Percentiles rank a stretch among this genome's conserved stretches.
Evolutionary conservation across 768 basidiomycete species (phyloP).

Genomic region (Podaxis rugospora): DNA sequence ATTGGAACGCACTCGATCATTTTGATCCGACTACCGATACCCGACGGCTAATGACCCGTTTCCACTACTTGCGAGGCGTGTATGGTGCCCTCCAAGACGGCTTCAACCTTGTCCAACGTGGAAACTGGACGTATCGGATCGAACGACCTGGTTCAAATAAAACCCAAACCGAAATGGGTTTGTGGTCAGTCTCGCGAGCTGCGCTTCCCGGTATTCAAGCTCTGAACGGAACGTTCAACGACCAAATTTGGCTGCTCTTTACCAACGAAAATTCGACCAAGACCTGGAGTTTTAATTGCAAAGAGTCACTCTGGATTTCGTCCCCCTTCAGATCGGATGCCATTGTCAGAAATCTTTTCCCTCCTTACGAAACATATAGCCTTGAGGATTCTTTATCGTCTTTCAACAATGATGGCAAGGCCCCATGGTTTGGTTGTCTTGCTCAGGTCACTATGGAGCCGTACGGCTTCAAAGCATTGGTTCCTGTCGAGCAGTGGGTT

Average conservation of each 20-base stretch:
- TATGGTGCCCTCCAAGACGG: conserved; percentile 85
- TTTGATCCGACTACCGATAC: conserved; percentile 86
- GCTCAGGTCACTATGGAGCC: conserved; percentile 58
- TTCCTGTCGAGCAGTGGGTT: conserved; percentile 65
- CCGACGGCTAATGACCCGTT: conserved; percentile 69
- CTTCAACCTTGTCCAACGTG: conserved; percentile 74
- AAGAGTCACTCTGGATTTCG: conserved; percentile 61
- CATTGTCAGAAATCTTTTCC: conserved; percentile 68
- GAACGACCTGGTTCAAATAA: conserved; percentile 81
- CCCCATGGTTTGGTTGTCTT: conserved; percentile 78
- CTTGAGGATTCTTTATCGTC: conserved; percentile 64
- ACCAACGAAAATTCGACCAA: conserved; percentile 79
- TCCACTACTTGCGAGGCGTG: conserved; percentile 60
- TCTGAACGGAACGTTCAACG: conserved; percentile 53
- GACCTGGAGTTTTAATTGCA: conserved; percentile 63
- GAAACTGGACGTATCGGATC: conserved; percentile 81
- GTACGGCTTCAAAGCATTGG: conserved; percentile 79
- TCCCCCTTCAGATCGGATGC: conserved; percentile 67
- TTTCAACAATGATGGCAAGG: conserved; percentile 50
- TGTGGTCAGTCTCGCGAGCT: conserved; percentile 77
- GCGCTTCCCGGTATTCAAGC: conserved; percentile 56
- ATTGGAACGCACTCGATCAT: conserved; percentile 92
- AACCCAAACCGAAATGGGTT: conserved; percentile 80
- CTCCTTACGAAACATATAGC: conserved; percentile 77
- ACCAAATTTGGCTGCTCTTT: conserved; percentile 81